Percentiles rank a stretch among this genome's conserved stretches.
phyloP scores from a whole-genome alignment of 2,329 filamentous ascomycete genomes.

The Colletotrichum nymphaeae region DNA sequence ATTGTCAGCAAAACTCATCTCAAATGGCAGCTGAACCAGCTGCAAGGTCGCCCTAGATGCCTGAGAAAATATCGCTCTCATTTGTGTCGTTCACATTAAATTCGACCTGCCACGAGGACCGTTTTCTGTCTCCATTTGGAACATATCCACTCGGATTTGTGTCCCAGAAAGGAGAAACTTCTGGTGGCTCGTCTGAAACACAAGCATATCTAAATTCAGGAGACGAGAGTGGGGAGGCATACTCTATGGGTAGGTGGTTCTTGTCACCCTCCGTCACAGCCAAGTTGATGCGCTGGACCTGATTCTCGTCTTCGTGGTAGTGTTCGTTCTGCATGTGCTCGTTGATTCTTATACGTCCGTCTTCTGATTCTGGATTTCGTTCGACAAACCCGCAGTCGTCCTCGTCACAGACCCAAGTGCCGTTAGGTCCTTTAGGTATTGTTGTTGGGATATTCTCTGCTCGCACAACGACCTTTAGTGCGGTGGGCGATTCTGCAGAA shows the following conservation, averaged over 20 bases:
- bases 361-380: slow-evolving; percentile 67
- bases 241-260: slow-evolving; percentile 68
- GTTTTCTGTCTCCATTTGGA: neutral
- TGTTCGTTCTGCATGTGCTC: slow-evolving; percentile 67
- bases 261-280: slow-evolving; percentile 67
- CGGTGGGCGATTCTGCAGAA: slow-evolving; percentile 35
- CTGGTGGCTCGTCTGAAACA: slow-evolving; percentile 15
- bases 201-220: slow-evolving; percentile 43
- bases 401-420: slow-evolving; percentile 75
- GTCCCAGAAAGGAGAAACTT: slow-evolving; percentile 32
- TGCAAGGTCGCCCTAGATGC: neutral
- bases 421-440: slow-evolving; percentile 65
- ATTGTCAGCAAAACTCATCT: slow-evolving; percentile 45
- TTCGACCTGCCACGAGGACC: slow-evolving; percentile 20
- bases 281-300: slow-evolving; percentile 61
- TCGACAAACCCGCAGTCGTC: slow-evolving; percentile 74
- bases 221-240: slow-evolving; percentile 52
- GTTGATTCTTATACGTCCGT: slow-evolving; percentile 66
- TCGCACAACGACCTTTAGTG: slow-evolving; percentile 57
- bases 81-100: neutral
- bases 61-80: neutral
- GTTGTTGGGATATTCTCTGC: slow-evolving; percentile 62
- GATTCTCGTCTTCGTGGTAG: slow-evolving; percentile 58
- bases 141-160: slow-evolving; percentile 28
- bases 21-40: slow-evolving; percentile 33